phyloP scores from a whole-genome alignment of 306 rosid genomes.

The Castanea crenata region DNA sequence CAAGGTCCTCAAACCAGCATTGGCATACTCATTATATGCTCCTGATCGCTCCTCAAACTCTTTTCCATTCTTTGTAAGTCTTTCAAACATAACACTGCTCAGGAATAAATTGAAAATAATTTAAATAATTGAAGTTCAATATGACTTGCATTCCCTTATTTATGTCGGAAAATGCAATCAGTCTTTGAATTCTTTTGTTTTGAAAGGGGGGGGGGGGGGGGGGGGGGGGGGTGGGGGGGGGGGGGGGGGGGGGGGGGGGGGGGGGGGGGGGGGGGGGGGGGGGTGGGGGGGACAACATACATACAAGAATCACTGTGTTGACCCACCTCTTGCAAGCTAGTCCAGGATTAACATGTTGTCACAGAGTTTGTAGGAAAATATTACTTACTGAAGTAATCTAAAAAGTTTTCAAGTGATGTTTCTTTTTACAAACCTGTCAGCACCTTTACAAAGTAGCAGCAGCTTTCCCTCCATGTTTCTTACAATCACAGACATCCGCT shows the following conservation, averaged over 20 bases:
- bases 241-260: too few relatives aligned
- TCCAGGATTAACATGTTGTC: not conserved
- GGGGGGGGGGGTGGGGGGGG: too few relatives aligned
- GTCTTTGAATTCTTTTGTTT: too few relatives aligned
- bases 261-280: too few relatives aligned
- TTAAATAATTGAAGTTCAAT: slow-evolving; percentile 7
- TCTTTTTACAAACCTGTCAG: slow-evolving; percentile 78
- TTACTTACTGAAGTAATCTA: slow-evolving; percentile 5
- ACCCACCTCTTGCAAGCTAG: not conserved
- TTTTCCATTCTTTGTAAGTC: slow-evolving; percentile 71
- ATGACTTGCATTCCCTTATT: not conserved
- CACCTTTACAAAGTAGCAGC: slow-evolving; percentile 81
- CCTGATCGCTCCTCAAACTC: slow-evolving; percentile 69
- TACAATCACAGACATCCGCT: slow-evolving; percentile 87
- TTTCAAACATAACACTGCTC: slow-evolving; percentile 91
- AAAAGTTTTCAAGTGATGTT: slow-evolving; percentile 1
- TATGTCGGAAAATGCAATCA: not conserved
- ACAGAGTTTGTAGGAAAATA: not conserved
- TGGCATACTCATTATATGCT: slow-evolving; percentile 81
- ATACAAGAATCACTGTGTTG: not conserved
- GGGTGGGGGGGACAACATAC: too few relatives aligned
- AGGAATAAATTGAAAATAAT: slow-evolving; percentile 9
- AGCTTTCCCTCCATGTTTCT: slow-evolving; percentile 65
- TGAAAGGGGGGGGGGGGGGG: too few relatives aligned
- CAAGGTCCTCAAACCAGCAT: slow-evolving; percentile 96